A percentile compares a stretch with the other conserved stretches of the same genome.
These are phyloP conservation scores for Monosporascus sp. DNA, from an alignment of 2,329 filamentous ascomycete species.

Conservation along the genomic window DNA sequence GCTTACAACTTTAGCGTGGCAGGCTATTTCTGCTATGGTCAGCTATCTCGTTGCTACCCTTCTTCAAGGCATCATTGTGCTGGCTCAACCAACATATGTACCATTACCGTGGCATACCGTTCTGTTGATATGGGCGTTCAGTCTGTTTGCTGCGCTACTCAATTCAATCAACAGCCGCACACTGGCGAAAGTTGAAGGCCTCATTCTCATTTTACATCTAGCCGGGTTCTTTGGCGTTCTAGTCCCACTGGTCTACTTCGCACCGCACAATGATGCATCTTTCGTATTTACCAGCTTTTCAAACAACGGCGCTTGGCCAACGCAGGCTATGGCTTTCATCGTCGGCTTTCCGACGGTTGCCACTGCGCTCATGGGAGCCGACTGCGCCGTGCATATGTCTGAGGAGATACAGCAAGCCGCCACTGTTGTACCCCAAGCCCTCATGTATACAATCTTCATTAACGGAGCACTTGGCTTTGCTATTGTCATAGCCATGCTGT, in stretches of 20 bases:
- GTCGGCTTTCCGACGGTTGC: slow-evolving; percentile 35
- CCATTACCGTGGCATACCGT: slow-evolving; percentile 29
- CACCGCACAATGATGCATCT: slow-evolving; percentile 24
- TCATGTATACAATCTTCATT: slow-evolving; percentile 17
- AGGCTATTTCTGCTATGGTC: slow-evolving; percentile 9
- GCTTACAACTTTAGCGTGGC: slow-evolving; percentile 16
- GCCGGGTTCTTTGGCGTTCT: slow-evolving; percentile 38
- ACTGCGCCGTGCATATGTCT: slow-evolving; percentile 27
- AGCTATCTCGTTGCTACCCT: slow-evolving; percentile 11
- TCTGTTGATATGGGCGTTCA: slow-evolving; percentile 35
- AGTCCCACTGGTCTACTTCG: slow-evolving; percentile 31
- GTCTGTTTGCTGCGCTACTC: slow-evolving; percentile 34
- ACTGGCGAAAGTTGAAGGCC: slow-evolving; percentile 37
- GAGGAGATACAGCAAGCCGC: slow-evolving; percentile 16
- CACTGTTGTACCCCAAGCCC: slow-evolving; percentile 12
- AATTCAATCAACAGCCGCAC: slow-evolving; percentile 34
- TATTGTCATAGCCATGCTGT: slow-evolving; percentile 16
- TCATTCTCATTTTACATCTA: slow-evolving; percentile 38
- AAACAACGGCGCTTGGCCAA: slow-evolving; percentile 44
- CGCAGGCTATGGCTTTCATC: slow-evolving; percentile 39
- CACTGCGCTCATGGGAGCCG: slow-evolving; percentile 32
- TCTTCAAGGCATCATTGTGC: slow-evolving; percentile 14
- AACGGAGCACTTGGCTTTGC: slow-evolving; percentile 18
- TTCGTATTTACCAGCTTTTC: slow-evolving; percentile 43
- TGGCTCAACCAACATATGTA: slow-evolving; percentile 10